These are phyloP conservation scores for Erythrophleum ivorense DNA, from an alignment of 331 rosid species.

Conservation along the genomic window DNA sequence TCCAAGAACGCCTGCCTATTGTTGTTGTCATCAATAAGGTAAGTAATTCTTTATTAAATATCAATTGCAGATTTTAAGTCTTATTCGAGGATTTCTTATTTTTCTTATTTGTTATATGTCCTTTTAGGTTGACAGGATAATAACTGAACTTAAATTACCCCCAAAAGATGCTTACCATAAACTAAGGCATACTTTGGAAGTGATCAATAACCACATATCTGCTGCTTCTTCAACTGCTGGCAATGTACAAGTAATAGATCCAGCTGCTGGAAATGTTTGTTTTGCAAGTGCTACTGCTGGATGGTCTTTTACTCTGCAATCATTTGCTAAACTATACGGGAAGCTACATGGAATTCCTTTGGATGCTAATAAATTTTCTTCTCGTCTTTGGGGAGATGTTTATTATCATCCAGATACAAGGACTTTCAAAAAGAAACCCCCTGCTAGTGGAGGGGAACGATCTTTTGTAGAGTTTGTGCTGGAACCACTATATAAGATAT, in stretches of 20 bases:
- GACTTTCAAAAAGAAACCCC: slow-evolving; percentile 83
- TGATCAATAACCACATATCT: slow-evolving; percentile 81
- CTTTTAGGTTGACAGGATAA: slow-evolving; percentile 84
- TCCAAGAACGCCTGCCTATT: slow-evolving; percentile 86
- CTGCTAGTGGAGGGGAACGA: slow-evolving; percentile 87
- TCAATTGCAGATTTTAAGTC: slow-evolving; percentile 1
- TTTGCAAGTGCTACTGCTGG: slow-evolving; percentile 97
- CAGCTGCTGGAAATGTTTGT: slow-evolving; percentile 94
- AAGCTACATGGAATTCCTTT: slow-evolving; percentile 85
- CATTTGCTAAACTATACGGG: slow-evolving; percentile 85
- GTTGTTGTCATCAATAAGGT: slow-evolving; percentile 97
- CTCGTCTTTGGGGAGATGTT: slow-evolving; percentile 91
- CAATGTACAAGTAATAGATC: slow-evolving; percentile 88
- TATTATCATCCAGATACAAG: slow-evolving; percentile 85
- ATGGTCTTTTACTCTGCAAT: slow-evolving; percentile 95
- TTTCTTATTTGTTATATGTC: slow-evolving; percentile 30
- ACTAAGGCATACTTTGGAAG: slow-evolving; percentile 90
- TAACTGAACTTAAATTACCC: slow-evolving; percentile 93
- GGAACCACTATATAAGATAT: slow-evolving; percentile 90
- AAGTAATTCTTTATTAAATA: not conserved
- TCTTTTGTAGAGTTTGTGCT: slow-evolving; percentile 94
- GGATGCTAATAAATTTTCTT: slow-evolving; percentile 83
- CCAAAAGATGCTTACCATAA: slow-evolving; percentile 96
- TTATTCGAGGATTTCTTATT: not conserved
- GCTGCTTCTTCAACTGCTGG: slow-evolving; percentile 94